Conservation (phyloP, 2,329 filamentous ascomycete genomes). For the Ascochyta fabae region DNA sequence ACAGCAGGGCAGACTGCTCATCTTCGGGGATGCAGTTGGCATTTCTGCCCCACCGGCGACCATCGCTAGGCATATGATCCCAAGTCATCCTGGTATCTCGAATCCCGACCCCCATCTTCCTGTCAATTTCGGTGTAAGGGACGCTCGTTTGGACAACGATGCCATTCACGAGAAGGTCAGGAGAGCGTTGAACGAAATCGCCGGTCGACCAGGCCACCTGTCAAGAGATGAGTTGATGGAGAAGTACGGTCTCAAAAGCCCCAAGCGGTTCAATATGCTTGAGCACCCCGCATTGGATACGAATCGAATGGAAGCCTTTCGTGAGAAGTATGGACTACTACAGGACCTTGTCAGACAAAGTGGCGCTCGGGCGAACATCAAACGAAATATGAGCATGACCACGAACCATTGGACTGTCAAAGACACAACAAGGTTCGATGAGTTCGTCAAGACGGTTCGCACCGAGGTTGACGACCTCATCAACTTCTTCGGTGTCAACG, state of each 20-base stretch:
- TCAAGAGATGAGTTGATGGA: constrained; percentile 54
- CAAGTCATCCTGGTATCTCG: constrained; percentile 51
- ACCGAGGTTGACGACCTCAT: constrained; percentile 55
- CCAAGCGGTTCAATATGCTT: constrained; percentile 47
- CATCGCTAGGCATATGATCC: constrained; percentile 54
- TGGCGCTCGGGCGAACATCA: constrained; percentile 43
- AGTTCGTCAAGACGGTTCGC: constrained; percentile 50
- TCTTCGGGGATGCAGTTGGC: constrained; percentile 57
- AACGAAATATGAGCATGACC: constrained; percentile 46
- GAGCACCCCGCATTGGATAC: constrained; percentile 53
- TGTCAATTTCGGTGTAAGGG: constrained; percentile 53
- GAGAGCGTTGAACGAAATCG: constrained; percentile 53
- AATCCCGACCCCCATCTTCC: constrained; percentile 55
- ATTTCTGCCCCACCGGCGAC: constrained; percentile 53
- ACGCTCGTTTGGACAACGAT: constrained; percentile 52
- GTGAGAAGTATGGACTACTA: constrained; percentile 53
- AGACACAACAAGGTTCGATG: constrained; percentile 50
- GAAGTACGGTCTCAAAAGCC: constrained; percentile 54
- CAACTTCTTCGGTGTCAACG: constrained; percentile 51
- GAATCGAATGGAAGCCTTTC: constrained; percentile 53
- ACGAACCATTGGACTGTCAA: constrained; percentile 52
- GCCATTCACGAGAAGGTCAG: constrained; percentile 48
- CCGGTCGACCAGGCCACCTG: constrained; percentile 49
- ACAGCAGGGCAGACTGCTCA: constrained; percentile 56
- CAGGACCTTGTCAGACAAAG: constrained; percentile 46